Percentiles rank a stretch among this genome's conserved stretches.
Conservation (phyloP, 129 eudicot species). For the Rutidosis leptorrhynchoides region DNA sequence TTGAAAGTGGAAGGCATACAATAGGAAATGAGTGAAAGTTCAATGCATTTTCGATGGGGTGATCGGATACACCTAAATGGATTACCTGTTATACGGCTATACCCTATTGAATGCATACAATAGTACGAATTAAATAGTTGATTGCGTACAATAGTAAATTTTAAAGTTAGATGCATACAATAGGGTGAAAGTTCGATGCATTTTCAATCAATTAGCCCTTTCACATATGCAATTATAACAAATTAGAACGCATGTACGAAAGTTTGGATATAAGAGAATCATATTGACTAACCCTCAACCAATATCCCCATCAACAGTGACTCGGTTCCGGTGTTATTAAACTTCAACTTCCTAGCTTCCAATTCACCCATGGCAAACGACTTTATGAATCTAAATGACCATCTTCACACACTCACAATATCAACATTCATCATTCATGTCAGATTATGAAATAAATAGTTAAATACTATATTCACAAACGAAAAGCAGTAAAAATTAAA, state of each 20-base stretch:
- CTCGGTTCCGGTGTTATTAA: conserved; percentile 73
- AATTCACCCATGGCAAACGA: conserved; percentile 67
- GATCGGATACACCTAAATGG: no score
- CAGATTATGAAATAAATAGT: conserved; percentile 16
- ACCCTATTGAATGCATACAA: no score
- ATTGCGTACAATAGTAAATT: no score
- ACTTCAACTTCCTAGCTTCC: conserved; percentile 87
- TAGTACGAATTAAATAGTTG: no score
- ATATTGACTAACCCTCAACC: conserved; percentile 67
- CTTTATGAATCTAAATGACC: conserved; percentile 92
- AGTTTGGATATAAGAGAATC: neutral
- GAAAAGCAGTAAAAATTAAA: conserved; percentile 6
- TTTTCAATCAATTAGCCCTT: no score
- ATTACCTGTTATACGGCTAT: no score
- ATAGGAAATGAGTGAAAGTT: no score
- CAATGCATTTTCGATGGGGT: no score
- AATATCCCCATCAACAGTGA: conserved; percentile 81
- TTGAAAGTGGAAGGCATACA: no score
- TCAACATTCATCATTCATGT: conserved; percentile 25
- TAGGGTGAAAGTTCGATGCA: no score
- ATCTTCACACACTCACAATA: conserved; percentile 50
- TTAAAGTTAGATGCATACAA: no score
- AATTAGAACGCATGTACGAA: conserved; percentile 7
- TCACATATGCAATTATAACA: neutral
- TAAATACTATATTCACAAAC: neutral